A percentile compares a stretch with the other conserved stretches of the same genome.
These are phyloP conservation scores for Crithidia sp. DNA, from an alignment of 208 protist species.

Conservation along the genomic window DNA sequence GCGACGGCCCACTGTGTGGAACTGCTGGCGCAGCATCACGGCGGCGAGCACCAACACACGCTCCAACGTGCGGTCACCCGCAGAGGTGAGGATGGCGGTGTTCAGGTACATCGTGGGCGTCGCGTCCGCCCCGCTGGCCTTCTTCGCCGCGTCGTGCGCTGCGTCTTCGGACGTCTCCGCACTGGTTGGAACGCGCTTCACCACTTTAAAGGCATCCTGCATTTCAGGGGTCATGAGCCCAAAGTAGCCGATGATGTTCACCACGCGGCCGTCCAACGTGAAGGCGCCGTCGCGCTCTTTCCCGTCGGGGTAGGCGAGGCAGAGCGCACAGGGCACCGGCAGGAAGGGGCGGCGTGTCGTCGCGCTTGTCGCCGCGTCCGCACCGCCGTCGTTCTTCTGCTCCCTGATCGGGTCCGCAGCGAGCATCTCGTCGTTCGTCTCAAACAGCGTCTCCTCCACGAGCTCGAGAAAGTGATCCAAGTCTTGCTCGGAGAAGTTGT, in stretches of 20 bases:
- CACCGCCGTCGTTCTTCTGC: background rate
- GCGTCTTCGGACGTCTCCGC: constrained; percentile 4
- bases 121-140: background rate
- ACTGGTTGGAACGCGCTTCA: constrained; percentile 37
- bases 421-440: constrained; percentile 66
- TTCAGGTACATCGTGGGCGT: constrained; percentile 44
- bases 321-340: constrained; percentile 80
- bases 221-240: constrained; percentile 65
- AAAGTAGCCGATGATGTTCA: constrained; percentile 90
- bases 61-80: constrained; percentile 83
- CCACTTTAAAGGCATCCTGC: constrained; percentile 68
- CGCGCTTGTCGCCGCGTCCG: background rate
- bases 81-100: constrained; percentile 76
- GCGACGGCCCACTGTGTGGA: constrained; percentile 53
- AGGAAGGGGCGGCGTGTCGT: constrained; percentile 34
- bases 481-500: constrained; percentile 72
- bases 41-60: constrained; percentile 78
- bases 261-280: constrained; percentile 59
- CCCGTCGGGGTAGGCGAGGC: constrained; percentile 75
- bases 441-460: constrained; percentile 62
- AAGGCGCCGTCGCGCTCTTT: constrained; percentile 76
- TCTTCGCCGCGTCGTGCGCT: background rate
- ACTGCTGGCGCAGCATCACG: constrained; percentile 83
- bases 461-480: constrained; percentile 73
- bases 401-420: constrained; percentile 29